Base-by-base conservation (phyloP, 345 rosid species). In the Eucalyptus melliodora region DNA sequence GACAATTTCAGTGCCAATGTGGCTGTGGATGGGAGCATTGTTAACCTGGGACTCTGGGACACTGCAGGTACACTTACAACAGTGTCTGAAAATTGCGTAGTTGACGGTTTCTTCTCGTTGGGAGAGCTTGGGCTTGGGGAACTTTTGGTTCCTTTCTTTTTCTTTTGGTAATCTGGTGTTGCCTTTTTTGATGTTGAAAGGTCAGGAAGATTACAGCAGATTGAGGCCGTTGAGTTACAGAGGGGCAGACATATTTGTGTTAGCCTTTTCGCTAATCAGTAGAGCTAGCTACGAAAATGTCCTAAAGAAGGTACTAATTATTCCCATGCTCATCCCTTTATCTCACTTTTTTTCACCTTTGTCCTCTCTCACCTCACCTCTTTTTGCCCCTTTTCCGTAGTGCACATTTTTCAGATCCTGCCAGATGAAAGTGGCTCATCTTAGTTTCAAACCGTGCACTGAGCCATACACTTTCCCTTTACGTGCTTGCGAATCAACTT, bases 1-100 rank as follows among this genome's bases (percentile, higher is more conserved):
- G 99, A 98, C 88, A 98, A 98, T 92, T 98, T 97, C 95, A 98
- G 99, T 93, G 99, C 99, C 67, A 97, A 97, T 92, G 99, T 98
- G 51, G 90, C 98, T 92, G 99, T 97, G 69, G 99, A 98, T 87
- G 99, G 99, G 86, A 97, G 87, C 90, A 95, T 97, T 86, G 99
- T 98, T 49, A 98, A 98, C 91, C 92, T 98, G 94, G 99, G 99
- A 10, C 91, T 97, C n/a, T 98, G 99, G 99, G 99, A 98, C 87
- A 98, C 99, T 92, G 99, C 99, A 91, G 99, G 99, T 96, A 90
- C 62, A 24, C 82, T 91, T 31, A 72, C 50, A n/a, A 42, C 87
- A 37, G 89, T 44, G 40, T 30, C 30, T 89, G 60, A 89, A 87
- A 81, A 60, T 30, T 86, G 81, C 59, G 81, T 80, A 51, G 12